phyloP scores from a whole-genome alignment of 169 alveolate genomes.

The Plasmodium chabaudi region DNA sequence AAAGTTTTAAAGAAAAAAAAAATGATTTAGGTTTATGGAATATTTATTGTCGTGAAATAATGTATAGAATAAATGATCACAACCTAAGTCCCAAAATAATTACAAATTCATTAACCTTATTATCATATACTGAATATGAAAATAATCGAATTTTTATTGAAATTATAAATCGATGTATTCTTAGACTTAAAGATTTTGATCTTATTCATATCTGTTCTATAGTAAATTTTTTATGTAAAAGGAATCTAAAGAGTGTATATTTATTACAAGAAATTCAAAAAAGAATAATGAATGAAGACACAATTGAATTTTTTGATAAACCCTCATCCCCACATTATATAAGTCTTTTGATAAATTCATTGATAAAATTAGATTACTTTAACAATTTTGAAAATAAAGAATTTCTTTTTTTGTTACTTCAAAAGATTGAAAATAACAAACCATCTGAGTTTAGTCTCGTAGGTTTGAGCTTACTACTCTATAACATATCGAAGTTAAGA shows the following conservation, averaged over 20 bases:
- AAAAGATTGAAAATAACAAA: conserved; percentile 11
- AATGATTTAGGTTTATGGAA: conserved; percentile 36
- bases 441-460: conserved; percentile 25
- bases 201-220: conserved; percentile 40
- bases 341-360: conserved; percentile 25
- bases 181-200: conserved; percentile 43
- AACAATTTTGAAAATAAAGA: background rate
- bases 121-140: conserved; percentile 52
- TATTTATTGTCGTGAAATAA: conserved; percentile 42
- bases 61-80: conserved; percentile 28
- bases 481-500: conserved; percentile 13
- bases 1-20: conserved; percentile 23
- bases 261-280: conserved; percentile 34
- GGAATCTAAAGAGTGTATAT: conserved; percentile 31
- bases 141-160: conserved; percentile 40
- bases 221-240: conserved; percentile 16
- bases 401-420: conserved; percentile 4
- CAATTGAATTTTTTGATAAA: conserved; percentile 15
- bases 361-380: background rate
- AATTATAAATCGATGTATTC: conserved; percentile 53
- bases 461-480: conserved; percentile 32
- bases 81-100: conserved; percentile 31
- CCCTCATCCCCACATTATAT: conserved; percentile 39
- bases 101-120: conserved; percentile 23
- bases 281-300: conserved; percentile 13